These are phyloP conservation scores for Marasmius oreades DNA, from an alignment of 1,284 basidiomycete species.

Conservation along the genomic window DNA sequence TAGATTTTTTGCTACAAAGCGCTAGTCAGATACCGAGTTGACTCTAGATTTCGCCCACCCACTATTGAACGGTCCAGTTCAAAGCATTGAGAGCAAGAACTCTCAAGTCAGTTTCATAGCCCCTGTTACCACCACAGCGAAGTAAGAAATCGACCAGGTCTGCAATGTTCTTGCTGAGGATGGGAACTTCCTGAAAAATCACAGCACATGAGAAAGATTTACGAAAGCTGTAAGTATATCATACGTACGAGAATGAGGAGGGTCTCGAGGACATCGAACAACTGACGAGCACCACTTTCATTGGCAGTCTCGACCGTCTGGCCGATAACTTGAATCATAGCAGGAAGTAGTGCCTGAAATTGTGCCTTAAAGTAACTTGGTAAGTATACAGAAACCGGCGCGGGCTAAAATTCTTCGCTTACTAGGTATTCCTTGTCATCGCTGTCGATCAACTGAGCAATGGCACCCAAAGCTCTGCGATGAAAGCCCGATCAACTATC, in stretches of 20 bases:
- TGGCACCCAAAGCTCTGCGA: conserved; percentile 78
- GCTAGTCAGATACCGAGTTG: conserved; percentile 26
- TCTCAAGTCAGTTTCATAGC: conserved; percentile 80
- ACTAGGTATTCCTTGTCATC: conserved; percentile 90
- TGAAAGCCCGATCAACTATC: conserved; percentile 11
- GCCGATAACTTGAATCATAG: conserved; percentile 89
- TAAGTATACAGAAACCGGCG: background rate
- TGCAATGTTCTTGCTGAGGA: conserved; percentile 87
- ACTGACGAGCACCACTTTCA: conserved; percentile 81
- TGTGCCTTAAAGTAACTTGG: conserved; percentile 52
- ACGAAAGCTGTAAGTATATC: background rate
- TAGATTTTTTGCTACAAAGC: conserved; percentile 82
- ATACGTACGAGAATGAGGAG: conserved; percentile 80
- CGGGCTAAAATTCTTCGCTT: conserved; percentile 26
- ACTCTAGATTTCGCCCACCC: conserved; percentile 17
- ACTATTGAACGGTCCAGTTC: conserved; percentile 96
- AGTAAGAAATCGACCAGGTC: conserved; percentile 91
- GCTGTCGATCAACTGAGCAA: conserved; percentile 90
- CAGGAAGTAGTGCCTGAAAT: conserved; percentile 88
- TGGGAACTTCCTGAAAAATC: conserved; percentile 77
- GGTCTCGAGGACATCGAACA: conserved; percentile 96
- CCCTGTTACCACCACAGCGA: conserved; percentile 77
- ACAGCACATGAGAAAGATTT: conserved; percentile 10
- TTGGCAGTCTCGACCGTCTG: conserved; percentile 83
- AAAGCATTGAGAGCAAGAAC: conserved; percentile 93